Conservation (phyloP, 1,139 yeast species). For the Diutina catenulata region DNA sequence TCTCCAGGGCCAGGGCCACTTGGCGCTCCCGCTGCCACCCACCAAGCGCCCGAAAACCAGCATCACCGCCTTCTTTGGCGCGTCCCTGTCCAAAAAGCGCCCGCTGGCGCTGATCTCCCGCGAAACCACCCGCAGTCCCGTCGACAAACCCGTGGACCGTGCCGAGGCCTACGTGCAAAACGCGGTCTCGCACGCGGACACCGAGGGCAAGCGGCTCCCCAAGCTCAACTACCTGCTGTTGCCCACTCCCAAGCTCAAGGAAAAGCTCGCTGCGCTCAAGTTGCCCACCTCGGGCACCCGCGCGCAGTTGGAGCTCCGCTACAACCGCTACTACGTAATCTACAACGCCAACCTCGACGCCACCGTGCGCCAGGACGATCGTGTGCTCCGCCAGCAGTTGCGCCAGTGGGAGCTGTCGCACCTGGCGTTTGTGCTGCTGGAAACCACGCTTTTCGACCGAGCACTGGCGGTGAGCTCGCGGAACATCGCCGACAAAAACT, state of each 20-base stretch:
- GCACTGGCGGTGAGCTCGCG: constrained; percentile 14
- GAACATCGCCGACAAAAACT: constrained; percentile 26
- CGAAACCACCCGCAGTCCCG: not conserved
- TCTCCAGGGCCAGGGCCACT: not conserved
- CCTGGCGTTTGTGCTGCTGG: not conserved
- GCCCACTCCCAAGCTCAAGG: constrained; percentile 49
- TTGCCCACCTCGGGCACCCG: constrained; percentile 56
- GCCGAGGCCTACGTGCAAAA: not conserved
- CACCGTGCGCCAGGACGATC: not conserved
- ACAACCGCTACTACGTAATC: constrained; percentile 59
- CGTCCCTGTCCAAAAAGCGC: no score
- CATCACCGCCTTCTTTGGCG: not conserved
- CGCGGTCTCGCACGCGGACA: constrained; percentile 6
- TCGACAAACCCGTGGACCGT: not conserved
- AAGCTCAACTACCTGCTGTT: constrained; percentile 53
- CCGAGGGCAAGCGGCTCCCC: constrained; percentile 27
- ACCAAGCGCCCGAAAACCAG: constrained; percentile 1
- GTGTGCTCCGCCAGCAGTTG: constrained; percentile 1
- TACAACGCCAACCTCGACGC: constrained; percentile 4
- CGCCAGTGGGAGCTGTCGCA: constrained; percentile 4
- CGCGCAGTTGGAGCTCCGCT: constrained; percentile 53
- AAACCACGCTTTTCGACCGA: not conserved
- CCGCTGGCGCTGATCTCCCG: no score
- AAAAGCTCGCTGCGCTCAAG: constrained; percentile 40
- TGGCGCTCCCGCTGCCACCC: not conserved